Evolutionary conservation across 116 monocot genomes (phyloP).

Genomic region (Trichopus zeylanicus): DNA sequence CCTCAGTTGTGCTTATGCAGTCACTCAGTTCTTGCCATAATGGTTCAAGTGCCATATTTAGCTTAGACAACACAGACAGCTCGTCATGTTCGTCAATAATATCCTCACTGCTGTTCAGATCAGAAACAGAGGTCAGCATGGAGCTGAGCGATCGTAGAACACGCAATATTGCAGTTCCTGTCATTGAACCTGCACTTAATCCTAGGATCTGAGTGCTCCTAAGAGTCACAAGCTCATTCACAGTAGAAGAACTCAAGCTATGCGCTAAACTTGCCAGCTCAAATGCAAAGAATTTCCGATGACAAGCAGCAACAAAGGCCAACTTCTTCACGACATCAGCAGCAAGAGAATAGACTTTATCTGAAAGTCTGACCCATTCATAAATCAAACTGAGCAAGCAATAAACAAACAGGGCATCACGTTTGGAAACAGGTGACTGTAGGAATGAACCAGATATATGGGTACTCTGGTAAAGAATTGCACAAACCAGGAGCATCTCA

Average conservation of each 20-base stretch:
- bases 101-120: slow-evolving; percentile 16
- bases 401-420: no score
- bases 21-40: slow-evolving; percentile 61
- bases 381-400: slow-evolving; percentile 7
- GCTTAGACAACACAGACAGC: slow-evolving; percentile 28
- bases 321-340: slow-evolving; percentile 60
- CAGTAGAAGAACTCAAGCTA: slow-evolving; percentile 44
- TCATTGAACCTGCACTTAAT: slow-evolving; percentile 35
- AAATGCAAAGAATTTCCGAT: slow-evolving; percentile 48
- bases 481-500: no score
- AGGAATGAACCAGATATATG: no score
- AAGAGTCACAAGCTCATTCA: slow-evolving; percentile 38
- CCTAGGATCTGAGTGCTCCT: slow-evolving; percentile 45
- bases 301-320: slow-evolving; percentile 36
- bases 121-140: slow-evolving; percentile 27
- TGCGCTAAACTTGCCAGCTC: slow-evolving; percentile 47
- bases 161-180: slow-evolving; percentile 53
- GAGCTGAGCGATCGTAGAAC: slow-evolving; percentile 42
- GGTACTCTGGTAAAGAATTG: no score
- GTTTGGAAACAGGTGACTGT: no score
- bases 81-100: slow-evolving; percentile 22
- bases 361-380: slow-evolving; percentile 40
- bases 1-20: slow-evolving; percentile 50
- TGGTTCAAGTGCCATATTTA: slow-evolving; percentile 48
- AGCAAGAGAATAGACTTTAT: slow-evolving; percentile 57